Conservation (phyloP, 352 stramenopile genomes). For the Globisporangium paroecandrum region DNA sequence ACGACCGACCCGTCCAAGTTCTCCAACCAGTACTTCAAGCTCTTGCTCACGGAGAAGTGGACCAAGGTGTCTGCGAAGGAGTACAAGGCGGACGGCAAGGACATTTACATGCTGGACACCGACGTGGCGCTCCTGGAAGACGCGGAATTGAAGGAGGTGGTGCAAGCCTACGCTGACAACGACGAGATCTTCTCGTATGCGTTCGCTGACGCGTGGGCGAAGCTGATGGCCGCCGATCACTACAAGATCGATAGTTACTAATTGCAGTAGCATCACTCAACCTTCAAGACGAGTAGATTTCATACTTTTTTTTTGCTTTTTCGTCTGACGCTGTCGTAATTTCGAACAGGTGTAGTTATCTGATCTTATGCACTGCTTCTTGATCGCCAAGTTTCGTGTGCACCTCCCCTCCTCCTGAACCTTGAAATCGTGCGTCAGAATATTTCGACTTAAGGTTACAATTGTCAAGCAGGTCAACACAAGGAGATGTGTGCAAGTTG, state of each 20-base stretch:
- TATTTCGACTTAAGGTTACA: too few relatives aligned
- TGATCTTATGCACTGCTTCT: background rate
- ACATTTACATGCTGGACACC: slow-evolving; percentile 88
- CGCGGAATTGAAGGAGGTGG: slow-evolving; percentile 77
- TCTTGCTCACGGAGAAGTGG: too few relatives aligned
- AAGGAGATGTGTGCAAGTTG: too few relatives aligned
- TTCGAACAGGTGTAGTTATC: background rate
- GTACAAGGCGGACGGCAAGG: slow-evolving; percentile 67
- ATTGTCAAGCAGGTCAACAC: too few relatives aligned
- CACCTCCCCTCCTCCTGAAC: too few relatives aligned
- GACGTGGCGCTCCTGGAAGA: slow-evolving; percentile 91
- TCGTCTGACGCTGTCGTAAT: background rate
- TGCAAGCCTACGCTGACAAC: slow-evolving; percentile 92
- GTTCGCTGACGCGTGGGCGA: slow-evolving; percentile 66
- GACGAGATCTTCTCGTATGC: slow-evolving; percentile 44
- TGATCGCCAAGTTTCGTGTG: background rate
- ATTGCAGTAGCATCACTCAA: background rate
- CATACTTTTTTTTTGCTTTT: background rate
- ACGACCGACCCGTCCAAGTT: too few relatives aligned
- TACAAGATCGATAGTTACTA: slow-evolving; percentile 25
- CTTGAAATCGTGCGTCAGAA: too few relatives aligned
- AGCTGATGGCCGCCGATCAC: slow-evolving; percentile 33
- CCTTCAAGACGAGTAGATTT: background rate
- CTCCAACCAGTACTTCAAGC: too few relatives aligned
- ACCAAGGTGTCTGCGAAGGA: too few relatives aligned